A percentile compares a stretch with the other conserved stretches of the same genome.
phyloP scores from a whole-genome alignment of 108 stramenopile species.

The Parietichytrium sp. region DNA sequence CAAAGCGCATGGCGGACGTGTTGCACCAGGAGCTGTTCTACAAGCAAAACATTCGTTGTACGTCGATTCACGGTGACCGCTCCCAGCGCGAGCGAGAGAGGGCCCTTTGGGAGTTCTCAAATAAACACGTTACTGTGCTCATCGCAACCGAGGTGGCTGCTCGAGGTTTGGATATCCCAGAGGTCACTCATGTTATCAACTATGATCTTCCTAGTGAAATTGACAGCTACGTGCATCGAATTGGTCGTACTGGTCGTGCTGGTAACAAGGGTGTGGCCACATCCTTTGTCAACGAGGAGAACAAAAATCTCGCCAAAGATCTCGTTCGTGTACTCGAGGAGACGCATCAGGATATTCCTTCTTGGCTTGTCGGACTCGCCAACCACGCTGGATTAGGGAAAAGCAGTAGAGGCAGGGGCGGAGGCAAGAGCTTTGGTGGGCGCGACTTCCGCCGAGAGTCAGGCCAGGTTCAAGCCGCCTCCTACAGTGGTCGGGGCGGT shows the following conservation, averaged over 20 bases:
- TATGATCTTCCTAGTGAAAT: constrained; percentile 67
- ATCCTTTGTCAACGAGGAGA: constrained; percentile 64
- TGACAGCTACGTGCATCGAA: constrained; percentile 71
- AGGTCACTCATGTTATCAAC: constrained; percentile 69
- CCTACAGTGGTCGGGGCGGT: constrained; percentile 9
- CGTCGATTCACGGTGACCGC: constrained; percentile 96
- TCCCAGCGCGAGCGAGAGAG: constrained; percentile 75
- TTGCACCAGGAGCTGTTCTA: constrained; percentile 81
- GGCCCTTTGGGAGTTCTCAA: constrained; percentile 64
- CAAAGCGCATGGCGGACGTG: constrained; percentile 90
- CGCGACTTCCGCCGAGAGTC: constrained; percentile 19
- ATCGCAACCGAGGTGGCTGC: constrained; percentile 73
- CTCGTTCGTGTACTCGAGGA: constrained; percentile 52
- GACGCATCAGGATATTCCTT: constrained; percentile 44
- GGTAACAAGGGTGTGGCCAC: constrained; percentile 68
- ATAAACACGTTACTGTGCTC: constrained; percentile 57
- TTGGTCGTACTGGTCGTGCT: constrained; percentile 70
- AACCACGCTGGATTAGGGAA: constrained; percentile 46
- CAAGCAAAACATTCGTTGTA: constrained; percentile 78
- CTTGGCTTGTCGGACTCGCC: constrained; percentile 43
- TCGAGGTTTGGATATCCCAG: constrained; percentile 68
- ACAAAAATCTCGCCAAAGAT: constrained; percentile 64
- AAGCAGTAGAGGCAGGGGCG: background rate
- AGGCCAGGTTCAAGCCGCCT: background rate
- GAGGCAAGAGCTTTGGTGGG: constrained; percentile 33